Evolutionary conservation across 345 rosid genomes (phyloP).

Genomic region (Salix dunnii): DNA sequence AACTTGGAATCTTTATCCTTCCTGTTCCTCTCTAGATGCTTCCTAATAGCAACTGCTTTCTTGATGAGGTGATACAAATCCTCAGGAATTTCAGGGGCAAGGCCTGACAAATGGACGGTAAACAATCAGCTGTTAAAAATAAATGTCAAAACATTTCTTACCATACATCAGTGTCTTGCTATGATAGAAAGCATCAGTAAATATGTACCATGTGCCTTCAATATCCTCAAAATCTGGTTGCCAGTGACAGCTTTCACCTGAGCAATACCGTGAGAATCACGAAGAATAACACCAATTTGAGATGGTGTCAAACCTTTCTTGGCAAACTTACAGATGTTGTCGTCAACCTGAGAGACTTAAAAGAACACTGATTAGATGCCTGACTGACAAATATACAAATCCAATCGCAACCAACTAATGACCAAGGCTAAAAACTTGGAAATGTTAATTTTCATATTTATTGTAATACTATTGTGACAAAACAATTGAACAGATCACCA

Average conservation of each 20-base stretch:
- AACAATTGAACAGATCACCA: background rate
- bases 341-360: slow-evolving; percentile 43
- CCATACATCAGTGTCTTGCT: background rate
- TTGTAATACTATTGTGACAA: background rate
- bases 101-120: slow-evolving; percentile 29
- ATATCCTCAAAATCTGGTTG: slow-evolving; percentile 59
- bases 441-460: background rate
- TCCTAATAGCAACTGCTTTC: slow-evolving; percentile 85
- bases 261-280: slow-evolving; percentile 74
- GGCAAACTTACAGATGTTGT: slow-evolving; percentile 65
- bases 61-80: slow-evolving; percentile 84
- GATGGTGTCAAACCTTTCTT: slow-evolving; percentile 78
- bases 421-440: background rate
- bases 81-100: slow-evolving; percentile 91
- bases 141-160: background rate
- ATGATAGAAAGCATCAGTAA: background rate
- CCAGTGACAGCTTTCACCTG: slow-evolving; percentile 71
- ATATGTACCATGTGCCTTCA: slow-evolving; percentile 59
- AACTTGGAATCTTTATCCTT: slow-evolving; percentile 93
- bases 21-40: slow-evolving; percentile 96
- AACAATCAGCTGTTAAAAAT: background rate
- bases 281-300: slow-evolving; percentile 74
- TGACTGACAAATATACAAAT: background rate
- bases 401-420: too few species aligned
- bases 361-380: background rate